Percentiles rank a stretch among this genome's conserved stretches.
Evolutionary conservation across 345 rosid species (phyloP).

Genomic region (Citrus maxima): DNA sequence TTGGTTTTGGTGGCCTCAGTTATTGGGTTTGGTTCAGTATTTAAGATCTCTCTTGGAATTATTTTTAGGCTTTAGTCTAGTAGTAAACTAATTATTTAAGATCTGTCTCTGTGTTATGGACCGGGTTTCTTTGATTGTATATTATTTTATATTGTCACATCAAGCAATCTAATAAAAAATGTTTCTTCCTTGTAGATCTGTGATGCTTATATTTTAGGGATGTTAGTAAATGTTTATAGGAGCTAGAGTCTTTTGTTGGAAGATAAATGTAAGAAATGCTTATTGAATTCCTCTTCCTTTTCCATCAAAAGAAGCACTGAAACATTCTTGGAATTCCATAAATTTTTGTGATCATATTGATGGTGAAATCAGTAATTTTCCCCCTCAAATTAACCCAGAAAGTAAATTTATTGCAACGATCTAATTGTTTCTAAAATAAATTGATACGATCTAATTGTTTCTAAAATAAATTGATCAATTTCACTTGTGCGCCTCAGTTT

Average conservation of each 20-base stretch:
- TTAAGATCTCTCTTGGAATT: neutral
- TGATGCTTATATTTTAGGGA: neutral
- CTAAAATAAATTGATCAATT: neutral
- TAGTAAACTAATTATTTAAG: neutral
- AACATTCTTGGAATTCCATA: neutral
- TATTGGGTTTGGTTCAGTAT: neutral
- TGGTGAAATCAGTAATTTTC: neutral
- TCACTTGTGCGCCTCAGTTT: neutral
- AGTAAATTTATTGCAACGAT: neutral
- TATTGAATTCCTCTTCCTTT: neutral
- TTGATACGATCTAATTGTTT: neutral
- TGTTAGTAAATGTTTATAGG: neutral
- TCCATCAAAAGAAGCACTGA: neutral
- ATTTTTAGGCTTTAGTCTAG: neutral
- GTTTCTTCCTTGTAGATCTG: neutral
- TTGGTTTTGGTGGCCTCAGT: neutral
- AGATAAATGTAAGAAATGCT: neutral
- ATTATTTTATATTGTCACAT: neutral
- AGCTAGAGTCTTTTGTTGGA: neutral
- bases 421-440: neutral
- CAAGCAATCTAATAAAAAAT: neutral
- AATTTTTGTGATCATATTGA: neutral
- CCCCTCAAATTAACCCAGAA: neutral
- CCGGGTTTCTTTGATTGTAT: neutral
- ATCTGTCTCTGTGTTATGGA: neutral